phyloP scores from a whole-genome alignment of 1,139 yeast species.

The Lodderomyces jiufengensis region DNA sequence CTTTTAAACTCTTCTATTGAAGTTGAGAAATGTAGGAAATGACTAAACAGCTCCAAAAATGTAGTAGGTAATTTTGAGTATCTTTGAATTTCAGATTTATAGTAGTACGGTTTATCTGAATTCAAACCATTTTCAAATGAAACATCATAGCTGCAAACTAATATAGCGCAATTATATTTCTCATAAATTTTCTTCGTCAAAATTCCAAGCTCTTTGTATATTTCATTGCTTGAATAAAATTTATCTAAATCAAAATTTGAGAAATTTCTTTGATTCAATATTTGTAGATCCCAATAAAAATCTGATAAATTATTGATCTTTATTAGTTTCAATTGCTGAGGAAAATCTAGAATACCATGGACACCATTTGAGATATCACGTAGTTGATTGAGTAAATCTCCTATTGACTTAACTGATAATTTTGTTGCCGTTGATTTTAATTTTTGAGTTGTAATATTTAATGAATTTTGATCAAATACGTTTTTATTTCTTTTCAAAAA shows the following conservation, averaged over 20 bases:
- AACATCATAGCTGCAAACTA: slow-evolving; percentile 33
- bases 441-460: slow-evolving; percentile 4
- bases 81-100: slow-evolving; percentile 9
- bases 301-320: slow-evolving; percentile 20
- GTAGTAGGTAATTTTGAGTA: slow-evolving; percentile 16
- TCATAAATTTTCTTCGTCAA: slow-evolving; percentile 13
- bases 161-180: slow-evolving; percentile 26
- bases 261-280: slow-evolving; percentile 15
- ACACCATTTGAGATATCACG: slow-evolving; percentile 3
- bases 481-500: slow-evolving; percentile 1
- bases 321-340: slow-evolving; percentile 2
- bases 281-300: slow-evolving; percentile 32
- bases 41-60: slow-evolving; percentile 15
- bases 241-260: slow-evolving; percentile 14
- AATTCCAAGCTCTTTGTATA: slow-evolving; percentile 16
- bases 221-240: slow-evolving; percentile 9
- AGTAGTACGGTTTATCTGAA: not conserved
- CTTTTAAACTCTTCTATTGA: slow-evolving; percentile 3
- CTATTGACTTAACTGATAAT: slow-evolving; percentile 1
- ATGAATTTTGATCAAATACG: not conserved
- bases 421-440: not conserved
- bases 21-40: slow-evolving; percentile 1
- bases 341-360: not conserved
- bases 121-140: slow-evolving; percentile 28
- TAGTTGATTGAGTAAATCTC: slow-evolving; percentile 5